A percentile compares a stretch with the other conserved stretches of the same genome.
phyloP scores from a whole-genome alignment of 179 eudicot genomes.

The Beta lomatogona region DNA sequence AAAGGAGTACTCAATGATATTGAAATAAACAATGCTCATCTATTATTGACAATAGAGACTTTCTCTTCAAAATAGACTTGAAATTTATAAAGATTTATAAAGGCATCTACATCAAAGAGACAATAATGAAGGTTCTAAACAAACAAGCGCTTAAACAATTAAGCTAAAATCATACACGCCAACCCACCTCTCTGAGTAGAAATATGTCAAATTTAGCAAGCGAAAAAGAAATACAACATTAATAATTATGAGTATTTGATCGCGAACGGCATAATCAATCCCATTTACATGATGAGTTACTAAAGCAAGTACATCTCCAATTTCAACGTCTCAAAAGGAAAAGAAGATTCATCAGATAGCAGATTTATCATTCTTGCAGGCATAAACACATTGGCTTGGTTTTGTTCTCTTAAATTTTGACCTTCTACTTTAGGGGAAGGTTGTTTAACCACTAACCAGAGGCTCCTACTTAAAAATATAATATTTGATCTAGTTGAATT shows the following conservation, averaged over 20 bases:
- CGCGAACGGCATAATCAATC: no score
- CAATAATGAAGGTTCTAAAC: no score
- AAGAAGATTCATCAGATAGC: background rate
- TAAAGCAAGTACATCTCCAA: background rate
- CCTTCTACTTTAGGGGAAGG: background rate
- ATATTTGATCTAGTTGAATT: background rate
- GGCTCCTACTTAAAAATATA: background rate
- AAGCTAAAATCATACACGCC: background rate
- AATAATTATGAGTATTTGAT: background rate
- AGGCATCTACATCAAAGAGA: background rate
- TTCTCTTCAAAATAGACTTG: no score
- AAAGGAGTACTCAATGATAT: background rate
- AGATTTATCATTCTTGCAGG: background rate
- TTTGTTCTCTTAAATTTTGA: background rate
- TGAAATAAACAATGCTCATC: background rate
- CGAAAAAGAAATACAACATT: background rate
- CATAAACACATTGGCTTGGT: background rate
- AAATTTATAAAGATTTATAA: no score
- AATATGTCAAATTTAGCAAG: background rate
- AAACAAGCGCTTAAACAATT: background rate
- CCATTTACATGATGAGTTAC: background rate
- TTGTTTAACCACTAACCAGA: background rate
- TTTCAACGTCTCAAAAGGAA: background rate
- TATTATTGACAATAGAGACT: background rate
- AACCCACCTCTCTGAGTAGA: background rate